These are phyloP conservation scores for Pseudogymnoascus sp. DNA, from an alignment of 2,329 filamentous ascomycete species.

Conservation along the genomic window DNA sequence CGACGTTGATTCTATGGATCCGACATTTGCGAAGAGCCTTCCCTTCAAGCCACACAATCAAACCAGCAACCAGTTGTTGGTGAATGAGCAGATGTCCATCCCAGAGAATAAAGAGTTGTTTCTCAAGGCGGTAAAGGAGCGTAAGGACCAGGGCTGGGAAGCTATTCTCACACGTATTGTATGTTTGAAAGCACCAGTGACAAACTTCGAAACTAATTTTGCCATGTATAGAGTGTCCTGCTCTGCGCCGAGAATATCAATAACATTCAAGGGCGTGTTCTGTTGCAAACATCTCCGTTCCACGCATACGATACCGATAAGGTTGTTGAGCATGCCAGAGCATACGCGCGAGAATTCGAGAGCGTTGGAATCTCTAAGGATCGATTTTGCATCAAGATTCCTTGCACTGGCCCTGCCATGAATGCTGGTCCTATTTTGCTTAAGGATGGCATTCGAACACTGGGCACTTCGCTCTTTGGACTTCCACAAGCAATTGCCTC, in stretches of 20 bases:
- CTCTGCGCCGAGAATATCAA: slow-evolving; percentile 32
- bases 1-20: slow-evolving; percentile 46
- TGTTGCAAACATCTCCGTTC: slow-evolving; percentile 40
- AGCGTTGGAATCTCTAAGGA: slow-evolving; percentile 37
- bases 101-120: slow-evolving; percentile 38
- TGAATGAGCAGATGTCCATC: slow-evolving; percentile 38
- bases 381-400: slow-evolving; percentile 44
- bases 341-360: slow-evolving; percentile 40
- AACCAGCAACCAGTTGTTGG: slow-evolving; percentile 43
- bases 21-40: slow-evolving; percentile 38
- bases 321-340: slow-evolving; percentile 38
- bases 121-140: slow-evolving; percentile 33
- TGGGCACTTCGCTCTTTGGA: slow-evolving; percentile 40
- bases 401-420: slow-evolving; percentile 39
- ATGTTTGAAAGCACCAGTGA: slow-evolving; percentile 4
- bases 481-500: slow-evolving; percentile 41
- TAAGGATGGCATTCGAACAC: slow-evolving; percentile 38
- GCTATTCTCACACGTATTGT: slow-evolving; percentile 41
- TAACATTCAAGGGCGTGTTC: slow-evolving; percentile 38
- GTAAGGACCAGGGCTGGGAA: slow-evolving; percentile 38
- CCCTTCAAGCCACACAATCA: slow-evolving; percentile 39
- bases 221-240: not conserved
- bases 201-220: not conserved
- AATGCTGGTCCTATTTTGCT: slow-evolving; percentile 37
- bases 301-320: slow-evolving; percentile 38